These are phyloP conservation scores for Suillus cothurnatus DNA, from an alignment of 768 basidiomycete genomes.

Conservation along the genomic window DNA sequence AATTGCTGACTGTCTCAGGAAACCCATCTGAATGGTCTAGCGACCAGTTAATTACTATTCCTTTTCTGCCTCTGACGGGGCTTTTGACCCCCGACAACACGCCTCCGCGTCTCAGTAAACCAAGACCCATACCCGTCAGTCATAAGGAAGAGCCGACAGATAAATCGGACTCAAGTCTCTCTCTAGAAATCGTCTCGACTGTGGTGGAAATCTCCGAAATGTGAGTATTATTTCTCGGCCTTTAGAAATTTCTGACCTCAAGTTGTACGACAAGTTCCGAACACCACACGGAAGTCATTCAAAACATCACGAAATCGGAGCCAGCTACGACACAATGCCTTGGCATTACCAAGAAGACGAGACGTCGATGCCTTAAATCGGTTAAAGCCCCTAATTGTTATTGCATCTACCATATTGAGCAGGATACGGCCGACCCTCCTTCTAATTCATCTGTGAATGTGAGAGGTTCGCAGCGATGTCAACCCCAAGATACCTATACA, in stretches of 20 bases:
- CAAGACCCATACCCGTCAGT: not conserved
- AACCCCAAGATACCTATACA: not conserved
- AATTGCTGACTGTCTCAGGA: not conserved
- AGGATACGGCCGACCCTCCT: not conserved
- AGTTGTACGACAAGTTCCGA: not conserved
- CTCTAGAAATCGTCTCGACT: not conserved
- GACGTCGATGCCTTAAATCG: not conserved
- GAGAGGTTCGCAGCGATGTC: not conserved
- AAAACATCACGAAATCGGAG: not conserved
- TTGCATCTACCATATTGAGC: not conserved
- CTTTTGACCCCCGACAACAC: not conserved
- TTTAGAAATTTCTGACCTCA: not conserved
- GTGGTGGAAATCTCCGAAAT: not conserved
- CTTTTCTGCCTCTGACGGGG: not conserved
- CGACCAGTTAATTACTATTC: not conserved
- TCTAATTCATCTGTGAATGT: not conserved
- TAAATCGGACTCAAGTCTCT: not conserved
- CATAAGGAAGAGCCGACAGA: not conserved
- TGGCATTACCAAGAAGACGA: not conserved
- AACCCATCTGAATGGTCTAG: not conserved
- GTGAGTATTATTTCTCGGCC: not conserved
- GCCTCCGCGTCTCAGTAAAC: not conserved
- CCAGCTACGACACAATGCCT: not conserved
- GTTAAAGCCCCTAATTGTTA: not conserved
- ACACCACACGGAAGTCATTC: not conserved